Percentiles rank a stretch among this genome's conserved stretches.
phyloP scores from a whole-genome alignment of 2,329 filamentous ascomycete genomes.

The Verticillium tricorpus region DNA sequence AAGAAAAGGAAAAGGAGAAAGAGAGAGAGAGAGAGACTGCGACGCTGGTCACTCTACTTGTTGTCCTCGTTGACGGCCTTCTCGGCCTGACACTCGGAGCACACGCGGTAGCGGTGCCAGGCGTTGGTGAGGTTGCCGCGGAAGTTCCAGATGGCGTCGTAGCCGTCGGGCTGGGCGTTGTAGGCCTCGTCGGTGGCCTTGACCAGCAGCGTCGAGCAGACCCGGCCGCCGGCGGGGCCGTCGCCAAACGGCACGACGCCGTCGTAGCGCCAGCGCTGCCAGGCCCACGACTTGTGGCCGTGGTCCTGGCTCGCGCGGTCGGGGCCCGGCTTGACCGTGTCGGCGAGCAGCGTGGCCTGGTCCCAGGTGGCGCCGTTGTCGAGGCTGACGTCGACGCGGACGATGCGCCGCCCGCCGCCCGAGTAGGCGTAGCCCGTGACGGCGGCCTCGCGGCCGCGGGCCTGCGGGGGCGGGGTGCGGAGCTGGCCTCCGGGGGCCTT shows the following conservation, averaged over 20 bases:
- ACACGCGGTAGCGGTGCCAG: constrained; percentile 54
- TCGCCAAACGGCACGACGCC: constrained; percentile 35
- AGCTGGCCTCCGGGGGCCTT: background rate
- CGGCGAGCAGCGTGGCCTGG: constrained; percentile 55
- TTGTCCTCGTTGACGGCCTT: background rate
- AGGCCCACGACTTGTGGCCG: constrained; percentile 54
- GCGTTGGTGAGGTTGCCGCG: constrained; percentile 63
- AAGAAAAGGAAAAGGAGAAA: background rate
- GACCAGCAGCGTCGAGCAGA: constrained; percentile 52
- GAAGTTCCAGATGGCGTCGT: constrained; percentile 57
- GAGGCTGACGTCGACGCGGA: constrained; percentile 62
- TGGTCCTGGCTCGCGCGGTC: constrained; percentile 28
- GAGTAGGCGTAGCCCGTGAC: constrained; percentile 64
- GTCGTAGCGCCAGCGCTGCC: constrained; percentile 59
- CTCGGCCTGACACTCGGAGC: constrained; percentile 19
- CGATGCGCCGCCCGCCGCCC: constrained; percentile 60
- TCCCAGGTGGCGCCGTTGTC: constrained; percentile 62
- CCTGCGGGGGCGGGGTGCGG: background rate
- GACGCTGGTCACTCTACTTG: background rate
- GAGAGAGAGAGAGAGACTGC: background rate
- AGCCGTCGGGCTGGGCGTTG: constrained; percentile 61
- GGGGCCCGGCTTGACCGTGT: constrained; percentile 27
- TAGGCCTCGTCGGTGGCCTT: constrained; percentile 64
- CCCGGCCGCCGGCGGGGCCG: constrained; percentile 17
- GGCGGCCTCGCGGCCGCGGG: constrained; percentile 21